A percentile compares a stretch with the other conserved stretches of the same genome.
These are phyloP conservation scores for Fraxinus xanthoxyloides DNA, from an alignment of 305 asterid genomes.

Conservation along the genomic window DNA sequence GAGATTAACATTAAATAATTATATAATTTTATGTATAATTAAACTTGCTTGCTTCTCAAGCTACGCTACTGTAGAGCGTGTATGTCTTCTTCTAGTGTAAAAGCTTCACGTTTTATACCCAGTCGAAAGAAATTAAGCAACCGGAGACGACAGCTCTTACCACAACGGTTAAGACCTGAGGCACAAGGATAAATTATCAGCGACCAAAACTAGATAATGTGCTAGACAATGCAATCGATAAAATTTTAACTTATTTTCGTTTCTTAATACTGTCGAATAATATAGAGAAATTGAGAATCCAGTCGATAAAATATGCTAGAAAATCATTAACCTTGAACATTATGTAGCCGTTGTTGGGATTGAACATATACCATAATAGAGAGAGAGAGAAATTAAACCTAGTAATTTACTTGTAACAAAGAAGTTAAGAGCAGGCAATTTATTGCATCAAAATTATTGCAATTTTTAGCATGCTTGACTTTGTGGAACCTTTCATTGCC, in stretches of 20 bases:
- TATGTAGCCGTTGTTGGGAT: background rate
- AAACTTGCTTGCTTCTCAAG: constrained; percentile 29
- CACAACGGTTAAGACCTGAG: constrained; percentile 25
- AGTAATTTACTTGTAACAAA: background rate
- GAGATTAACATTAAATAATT: too few relatives aligned
- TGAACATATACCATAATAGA: background rate
- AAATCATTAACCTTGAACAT: background rate
- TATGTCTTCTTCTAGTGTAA: constrained; percentile 26
- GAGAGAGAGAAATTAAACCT: background rate
- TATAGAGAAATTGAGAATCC: background rate
- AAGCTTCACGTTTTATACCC: constrained; percentile 28
- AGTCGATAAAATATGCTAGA: background rate
- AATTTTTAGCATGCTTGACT: background rate
- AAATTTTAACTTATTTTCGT: background rate
- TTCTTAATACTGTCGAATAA: background rate
- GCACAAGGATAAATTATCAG: background rate
- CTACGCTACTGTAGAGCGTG: constrained; percentile 18
- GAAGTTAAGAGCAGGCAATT: background rate
- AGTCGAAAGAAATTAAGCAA: constrained; percentile 30
- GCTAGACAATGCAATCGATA: background rate
- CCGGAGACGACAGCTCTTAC: constrained; percentile 28
- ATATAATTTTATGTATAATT: background rate
- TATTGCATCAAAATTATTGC: background rate
- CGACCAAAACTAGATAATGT: background rate
- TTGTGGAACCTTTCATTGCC: background rate